Evolutionary conservation across 2,329 filamentous ascomycete genomes (phyloP), one percentile per base, ranked within the genome.

Genomic region (Emergomyces pasteurianus): DNA sequence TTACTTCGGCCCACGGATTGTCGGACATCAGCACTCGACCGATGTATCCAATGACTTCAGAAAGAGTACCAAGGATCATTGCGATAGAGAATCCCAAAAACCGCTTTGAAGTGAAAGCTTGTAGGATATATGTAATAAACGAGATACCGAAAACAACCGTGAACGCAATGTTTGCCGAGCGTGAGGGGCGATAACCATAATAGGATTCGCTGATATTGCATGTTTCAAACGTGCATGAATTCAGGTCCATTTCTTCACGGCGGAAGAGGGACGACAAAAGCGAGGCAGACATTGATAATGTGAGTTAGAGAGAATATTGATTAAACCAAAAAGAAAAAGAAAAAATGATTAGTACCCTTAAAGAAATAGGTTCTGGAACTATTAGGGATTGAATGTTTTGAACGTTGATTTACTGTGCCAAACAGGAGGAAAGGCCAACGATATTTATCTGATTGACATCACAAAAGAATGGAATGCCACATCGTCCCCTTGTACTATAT

Each of bases 31-130:
- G 73, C 38, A 87, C 72, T 10, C 86, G 78, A 2, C 81, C 85
- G 0, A 71, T 72, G 64, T 88, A 87, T 12, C 85, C 85, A 28
- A 85, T 64, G 16, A 85, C 71, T 70, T 87, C 85, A 38, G 78
- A 75, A 47, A 79, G 56, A 21, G 82, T 74, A 7, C 85, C 85
- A 0, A 80, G 71, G 1, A 75, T 60, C 73, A 87, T 80, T 52
- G 80, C 78, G n/a, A 80, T 60, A 16, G 60, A 63, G 34, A 64
- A 65, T 16, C 64, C 61, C 23, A 62, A 26, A 43, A 61, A 63
- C 46, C 60, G 34, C 26, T 28, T 62, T 34, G 58, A 59, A 10
- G 34, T 18, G 21, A 65, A 23, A 12, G 59, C 58, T 43, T 63
- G 64, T 18, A 60, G 49, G 3, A 62, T 7, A 50, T 52, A 63